Evolutionary conservation across 495 filamentous ascomycete genomes (phyloP), one percentile per base, ranked within the genome.

Genomic region (Penicillium macrosclerotiorum): DNA sequence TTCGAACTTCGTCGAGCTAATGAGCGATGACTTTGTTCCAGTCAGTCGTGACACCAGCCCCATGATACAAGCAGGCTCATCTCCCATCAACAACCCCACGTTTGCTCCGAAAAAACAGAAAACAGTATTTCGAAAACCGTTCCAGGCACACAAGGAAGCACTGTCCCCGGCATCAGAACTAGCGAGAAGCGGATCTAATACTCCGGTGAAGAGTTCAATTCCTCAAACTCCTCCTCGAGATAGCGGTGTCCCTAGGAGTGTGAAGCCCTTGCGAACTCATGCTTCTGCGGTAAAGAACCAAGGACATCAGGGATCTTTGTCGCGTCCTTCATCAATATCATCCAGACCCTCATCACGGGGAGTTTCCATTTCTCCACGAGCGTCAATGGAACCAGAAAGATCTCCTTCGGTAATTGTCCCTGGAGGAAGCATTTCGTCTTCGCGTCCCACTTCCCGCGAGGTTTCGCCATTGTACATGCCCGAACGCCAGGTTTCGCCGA

Each of bases 1-100:
- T 2, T 96, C 91, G 32, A 98, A 98, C 65, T 98, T 96, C 63
- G 93, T 98, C 49, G 82, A 94, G 57, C 80, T 97, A 3, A 74
- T 98, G 30, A 83, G 87, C 35, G 86, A 94, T 39, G 77, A 78
- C 59, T 95, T 95, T 63, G 82, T 85, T 23, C 89, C 90, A 16
- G 76, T 85, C 27, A 93, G 76, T 49, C 79, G 89, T 50, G 79
- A 84, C 42, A 77, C 78, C n/a, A 94, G 88, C 56, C 89, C 88
- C 18, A 73, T 91, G 68, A 42, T 66, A 8, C 53, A 55, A 45
- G 45, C 63, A 1, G 58, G 57, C 19, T 55, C 58, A 23, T 67
- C 67, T 17, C 72, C 69, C n/a, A 67, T 71, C 44, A 65, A 68
- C 17, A 74, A 71, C 43, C 67, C 70, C 2, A 75, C 70, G 14